Base-by-base conservation (phyloP, 768 basidiomycete genomes). In the Pulveroboletus sp. region DNA sequence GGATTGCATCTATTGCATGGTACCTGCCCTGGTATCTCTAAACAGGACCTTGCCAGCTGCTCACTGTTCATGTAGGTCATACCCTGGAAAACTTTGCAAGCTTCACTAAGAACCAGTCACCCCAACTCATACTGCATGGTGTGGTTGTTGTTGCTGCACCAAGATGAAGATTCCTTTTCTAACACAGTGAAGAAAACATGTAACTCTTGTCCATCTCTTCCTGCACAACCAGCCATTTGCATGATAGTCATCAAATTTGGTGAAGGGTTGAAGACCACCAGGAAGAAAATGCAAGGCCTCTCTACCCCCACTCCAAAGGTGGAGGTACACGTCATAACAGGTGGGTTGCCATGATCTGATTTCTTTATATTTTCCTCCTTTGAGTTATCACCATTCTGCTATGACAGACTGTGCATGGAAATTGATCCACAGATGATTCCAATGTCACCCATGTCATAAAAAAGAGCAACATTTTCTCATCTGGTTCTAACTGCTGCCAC, bases 381-480 rank as follows among this genome's bases (percentile, higher is more conserved):
- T 49, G 10, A 14, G n/a, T n/a, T 41, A 12, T 45, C 41, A 7
- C 37, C 46, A 0, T 9, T 3, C 1, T 35, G 43, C 51, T 44
- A 11, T 53, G 51, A 26, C 27, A 53, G 13, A 53, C 47, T 1
- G 52, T 32, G 22, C 43, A 53, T 8, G 0, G 6, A 1, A 8
- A 20, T 6, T 20, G 11, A 0, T 2, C 5, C 0, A 31, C 31
- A 5, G 49, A 45, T 12, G 16, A 12, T 6, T 49, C 52, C 26
- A 38, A 47, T 10, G 17, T n/a, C 14, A 0, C n/a, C 7, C 38
- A 30, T 0, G 43, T 35, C 16, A 20, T 10, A 50, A 41, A 5
- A n/a, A 26, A 45, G 19, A 54, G 43, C 9, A 50, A 23, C 24
- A 54, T 54, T 17, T 34, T 14, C 16, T 54, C 52, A 2, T 42